Evolutionary conservation across 495 filamentous ascomycete species (phyloP), one percentile per base, ranked within the genome.

Genomic region (Glutinoglossum americanum): DNA sequence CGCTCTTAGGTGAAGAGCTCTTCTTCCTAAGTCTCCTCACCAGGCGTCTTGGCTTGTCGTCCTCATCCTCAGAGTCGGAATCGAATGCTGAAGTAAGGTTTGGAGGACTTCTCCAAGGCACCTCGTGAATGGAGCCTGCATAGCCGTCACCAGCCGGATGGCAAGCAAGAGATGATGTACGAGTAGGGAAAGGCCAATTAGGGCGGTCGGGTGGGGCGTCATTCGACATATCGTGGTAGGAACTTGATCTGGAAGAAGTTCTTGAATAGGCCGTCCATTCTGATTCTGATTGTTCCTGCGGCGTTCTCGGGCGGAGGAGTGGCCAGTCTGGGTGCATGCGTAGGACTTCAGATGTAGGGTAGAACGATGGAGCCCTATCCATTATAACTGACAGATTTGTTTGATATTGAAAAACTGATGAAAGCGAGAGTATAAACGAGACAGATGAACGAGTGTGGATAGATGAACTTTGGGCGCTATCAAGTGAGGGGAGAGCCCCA

Each of bases 301-400:
- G 49, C 15, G 49, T 53, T 53, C 49, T 27, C 15, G 49, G 49
- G 19, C 49, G 23, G 28, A 53, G 49, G 28, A 53, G 49, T 7
- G 49, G 49, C 49, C 49, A 53, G 28, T 53, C 49, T 53, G 49
- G 49, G 49, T 53, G 49, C 1, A 53, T 53, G 28, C 49, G 49
- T 53, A 53, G 49, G 13, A 53, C 49, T 27, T 53, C 49, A 15
- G 49, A 27, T 28, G 49, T 53, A n/a, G 49, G 25, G 28, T 53
- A 53, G 26, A 53, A 53, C 10, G 49, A 30, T 53, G 49, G 23
- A 53, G 49, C 49, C 15, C 25, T 53, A 15, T 53, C 49, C 49
- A 53, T 53, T 21, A 13, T 53, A 25, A 30, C 23, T 53, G 19
- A 27, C 28, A 30, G 17, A 49, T 33, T 28, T 25, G 47, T 53